Base-by-base conservation (phyloP, 352 stramenopile genomes). In the Pilasporangium apinafurcum region DNA sequence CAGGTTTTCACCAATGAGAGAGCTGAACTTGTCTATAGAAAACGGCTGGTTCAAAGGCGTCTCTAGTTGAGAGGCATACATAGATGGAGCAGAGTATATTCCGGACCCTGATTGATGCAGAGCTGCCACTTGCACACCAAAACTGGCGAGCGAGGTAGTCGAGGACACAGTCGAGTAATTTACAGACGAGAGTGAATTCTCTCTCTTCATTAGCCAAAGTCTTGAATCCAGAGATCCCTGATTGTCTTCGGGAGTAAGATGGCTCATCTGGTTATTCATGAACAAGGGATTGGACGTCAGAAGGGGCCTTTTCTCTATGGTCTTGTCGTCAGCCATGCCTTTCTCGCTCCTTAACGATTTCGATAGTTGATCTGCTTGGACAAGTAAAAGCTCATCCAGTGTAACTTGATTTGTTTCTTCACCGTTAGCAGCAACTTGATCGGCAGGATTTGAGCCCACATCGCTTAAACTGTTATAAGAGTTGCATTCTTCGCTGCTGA, bases 131-230 rank as follows among this genome's bases (percentile, higher is more conserved):
- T 53, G 35, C 6, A 53, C 30, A 10, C 45, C 45, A n/a, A 53
- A 31, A 24, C 45, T 53, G 13, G 45, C 45, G 28, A 53, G 44
- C 27, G 45, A 53, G 28, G 45, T 46, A 21, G 32, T 53, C 17
- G 45, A 53, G 8, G 45, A 53, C 9, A 45, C 45, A 4, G 36
- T 53, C 35, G 45, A 53, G 27, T 46, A 53, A 24, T 53, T 45
- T 9, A 53, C 29, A 13, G 45, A 53, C 20, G 45, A 42, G 27
- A 53, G 45, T 8, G 45, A 53, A 21, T 53, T 37, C 18, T 33
- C 40, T 7, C 45, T 35, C 28, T 37, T 53, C 27, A 53, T 21
- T 13, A 45, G 17, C 13, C 21, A 17, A 25, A 53, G 40, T 37
- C 31, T 45, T 24, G 45, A 7, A 17, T 41, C 44, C 4, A 27